phyloP scores from a whole-genome alignment of 306 rosid species.

The Crotalaria pallida region DNA sequence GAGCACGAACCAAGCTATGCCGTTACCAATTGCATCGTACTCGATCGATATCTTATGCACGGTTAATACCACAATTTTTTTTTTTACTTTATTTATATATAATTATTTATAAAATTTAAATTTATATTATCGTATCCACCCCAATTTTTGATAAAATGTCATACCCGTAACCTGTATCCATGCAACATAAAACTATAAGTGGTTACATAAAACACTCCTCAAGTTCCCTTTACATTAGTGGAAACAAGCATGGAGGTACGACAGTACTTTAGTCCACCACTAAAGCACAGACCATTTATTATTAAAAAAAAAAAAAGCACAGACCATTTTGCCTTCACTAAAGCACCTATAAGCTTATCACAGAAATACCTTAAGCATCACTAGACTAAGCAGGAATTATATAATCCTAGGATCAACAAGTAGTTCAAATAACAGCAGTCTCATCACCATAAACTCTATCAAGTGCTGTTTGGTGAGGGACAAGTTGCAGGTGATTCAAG shows the following conservation, averaged over 20 bases:
- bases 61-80: no score
- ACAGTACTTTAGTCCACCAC: neutral
- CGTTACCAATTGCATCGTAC: no score
- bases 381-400: constrained; percentile 1
- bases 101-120: no score
- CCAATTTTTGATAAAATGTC: no score
- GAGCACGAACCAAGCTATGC: no score
- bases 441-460: constrained; percentile 10
- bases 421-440: constrained; percentile 19
- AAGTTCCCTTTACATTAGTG: constrained; percentile 1
- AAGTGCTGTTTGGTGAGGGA: constrained; percentile 13
- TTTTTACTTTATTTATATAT: no score
- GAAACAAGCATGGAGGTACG: neutral
- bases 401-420: constrained; percentile 5
- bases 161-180: no score
- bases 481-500: constrained; percentile 33
- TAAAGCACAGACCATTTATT: neutral
- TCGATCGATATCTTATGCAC: no score
- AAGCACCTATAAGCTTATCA: constrained; percentile 10
- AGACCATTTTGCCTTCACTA: neutral
- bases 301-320: no score
- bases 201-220: neutral
- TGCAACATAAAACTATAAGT: no score
- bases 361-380: neutral
- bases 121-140: no score